A percentile compares a stretch with the other conserved stretches of the same genome.
Conservation (phyloP, 2,329 filamentous ascomycete genomes). For the Penicillium sp. region DNA sequence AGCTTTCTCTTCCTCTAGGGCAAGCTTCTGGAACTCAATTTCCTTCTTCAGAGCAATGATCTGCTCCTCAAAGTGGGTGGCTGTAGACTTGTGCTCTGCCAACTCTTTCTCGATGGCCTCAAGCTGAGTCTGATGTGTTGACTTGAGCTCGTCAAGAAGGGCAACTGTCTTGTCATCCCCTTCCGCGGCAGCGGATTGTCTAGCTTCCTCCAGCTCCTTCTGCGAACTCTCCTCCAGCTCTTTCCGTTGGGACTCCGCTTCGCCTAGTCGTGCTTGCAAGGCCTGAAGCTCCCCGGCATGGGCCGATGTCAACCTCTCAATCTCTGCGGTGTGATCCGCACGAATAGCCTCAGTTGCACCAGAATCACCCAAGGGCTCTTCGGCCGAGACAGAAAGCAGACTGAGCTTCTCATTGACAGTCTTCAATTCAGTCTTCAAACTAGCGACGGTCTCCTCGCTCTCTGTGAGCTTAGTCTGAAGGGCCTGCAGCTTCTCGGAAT, state of each 20-base stretch:
- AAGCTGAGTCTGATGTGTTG: constrained; percentile 37
- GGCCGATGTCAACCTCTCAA: constrained; percentile 33
- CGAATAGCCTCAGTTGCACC: constrained; percentile 27
- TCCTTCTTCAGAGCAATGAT: constrained; percentile 33
- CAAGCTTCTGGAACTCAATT: constrained; percentile 32
- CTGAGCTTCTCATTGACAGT: constrained; percentile 37
- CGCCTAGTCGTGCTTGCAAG: constrained; percentile 36
- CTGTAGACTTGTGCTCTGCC: constrained; percentile 34
- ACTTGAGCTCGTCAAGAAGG: constrained; percentile 41
- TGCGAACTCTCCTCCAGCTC: constrained; percentile 39
- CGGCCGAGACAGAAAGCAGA: constrained; percentile 31
- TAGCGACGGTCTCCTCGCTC: constrained; percentile 37
- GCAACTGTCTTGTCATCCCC: constrained; percentile 38
- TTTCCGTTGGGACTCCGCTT: constrained; percentile 38
- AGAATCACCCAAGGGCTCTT: constrained; percentile 24
- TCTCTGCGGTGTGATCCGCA: constrained; percentile 35
- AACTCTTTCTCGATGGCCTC: constrained; percentile 39
- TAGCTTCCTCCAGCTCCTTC: constrained; percentile 42
- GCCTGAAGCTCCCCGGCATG: constrained; percentile 37
- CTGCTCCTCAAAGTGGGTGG: constrained; percentile 31
- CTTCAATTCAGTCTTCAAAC: constrained; percentile 37
- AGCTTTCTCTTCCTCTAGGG: constrained; percentile 36
- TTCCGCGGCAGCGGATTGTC: constrained; percentile 36
- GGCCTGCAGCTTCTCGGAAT: constrained; percentile 36
- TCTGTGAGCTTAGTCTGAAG: constrained; percentile 39